Conservation (phyloP, 805 yeast species). For the Blastobotrys peoriensis region DNA sequence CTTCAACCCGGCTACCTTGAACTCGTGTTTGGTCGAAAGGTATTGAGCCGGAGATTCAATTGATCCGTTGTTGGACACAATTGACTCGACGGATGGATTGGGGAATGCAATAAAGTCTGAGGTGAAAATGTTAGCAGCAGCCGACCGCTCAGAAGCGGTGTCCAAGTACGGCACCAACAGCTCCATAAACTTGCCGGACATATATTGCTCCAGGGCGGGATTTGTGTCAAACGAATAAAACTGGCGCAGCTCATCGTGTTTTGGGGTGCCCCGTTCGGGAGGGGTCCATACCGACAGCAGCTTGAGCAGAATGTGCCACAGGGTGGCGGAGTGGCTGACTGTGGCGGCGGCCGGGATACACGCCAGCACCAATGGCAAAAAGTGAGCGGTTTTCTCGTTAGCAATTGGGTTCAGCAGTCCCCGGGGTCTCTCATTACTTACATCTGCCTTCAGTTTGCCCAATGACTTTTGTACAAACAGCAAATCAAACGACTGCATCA, state of each 20-base stretch:
- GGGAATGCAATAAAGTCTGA: not conserved
- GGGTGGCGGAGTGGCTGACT: conserved; percentile 42
- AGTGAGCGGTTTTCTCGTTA: not conserved
- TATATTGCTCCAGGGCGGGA: conserved; percentile 38
- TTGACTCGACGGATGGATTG: not conserved
- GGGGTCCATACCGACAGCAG: conserved; percentile 44
- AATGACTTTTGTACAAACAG: conserved; percentile 64
- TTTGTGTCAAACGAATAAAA: conserved; percentile 34
- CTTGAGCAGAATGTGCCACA: conserved; percentile 56
- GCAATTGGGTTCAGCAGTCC: not conserved
- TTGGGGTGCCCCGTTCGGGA: conserved; percentile 43
- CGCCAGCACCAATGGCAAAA: not conserved
- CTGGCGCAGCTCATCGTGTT: conserved; percentile 33
- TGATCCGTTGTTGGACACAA: conserved; percentile 28
- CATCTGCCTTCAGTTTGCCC: conserved; percentile 2
- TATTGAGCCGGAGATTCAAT: conserved; percentile 45
- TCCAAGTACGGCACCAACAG: conserved; percentile 35
- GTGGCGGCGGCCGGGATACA: not conserved
- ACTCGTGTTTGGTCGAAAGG: conserved; percentile 16
- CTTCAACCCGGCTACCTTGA: conserved; percentile 38
- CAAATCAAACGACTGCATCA: conserved; percentile 29
- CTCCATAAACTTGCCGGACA: conserved; percentile 45
- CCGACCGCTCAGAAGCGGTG: not conserved
- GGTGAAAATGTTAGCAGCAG: not conserved
- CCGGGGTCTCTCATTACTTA: not conserved